Percentiles rank a stretch among this genome's conserved stretches.
Evolutionary conservation across 176 grass and related monocot genomes (phyloP).

Genomic region (Aegilops speltoides): DNA sequence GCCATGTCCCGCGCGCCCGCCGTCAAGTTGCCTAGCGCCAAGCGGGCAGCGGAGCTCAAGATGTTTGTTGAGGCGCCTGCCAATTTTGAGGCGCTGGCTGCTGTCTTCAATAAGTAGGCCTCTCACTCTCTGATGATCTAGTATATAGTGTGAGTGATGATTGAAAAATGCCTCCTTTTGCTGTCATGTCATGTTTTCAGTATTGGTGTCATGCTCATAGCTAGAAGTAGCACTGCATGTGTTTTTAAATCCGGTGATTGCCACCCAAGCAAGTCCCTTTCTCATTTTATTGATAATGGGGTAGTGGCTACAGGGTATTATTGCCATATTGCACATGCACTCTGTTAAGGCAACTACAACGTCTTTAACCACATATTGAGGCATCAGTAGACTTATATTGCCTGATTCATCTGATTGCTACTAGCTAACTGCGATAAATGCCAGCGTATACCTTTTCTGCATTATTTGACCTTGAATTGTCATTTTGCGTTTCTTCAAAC

Average conservation of each 20-base stretch:
- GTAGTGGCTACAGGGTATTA: neutral
- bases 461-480: conserved; percentile 13
- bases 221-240: neutral
- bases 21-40: conserved; percentile 49
- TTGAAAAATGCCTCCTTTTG: neutral
- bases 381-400: neutral
- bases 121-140: conserved; percentile 14
- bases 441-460: neutral
- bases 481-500: neutral
- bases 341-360: neutral
- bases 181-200: conserved; percentile 15
- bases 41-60: conserved; percentile 58
- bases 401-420: neutral
- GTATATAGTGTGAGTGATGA: neutral
- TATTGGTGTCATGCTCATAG: conserved; percentile 22
- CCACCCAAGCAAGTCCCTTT: conserved; percentile 27
- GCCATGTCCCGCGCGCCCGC: conserved; percentile 62
- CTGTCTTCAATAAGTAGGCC: conserved; percentile 60
- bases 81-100: conserved; percentile 55
- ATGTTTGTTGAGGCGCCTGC: conserved; percentile 45
- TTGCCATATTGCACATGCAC: conserved; percentile 16
- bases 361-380: neutral
- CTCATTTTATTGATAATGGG: conserved; percentile 9
- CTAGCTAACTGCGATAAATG: neutral
- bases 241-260: conserved; percentile 30